Evolutionary conservation across 2,329 filamentous ascomycete genomes (phyloP), one percentile per base, ranked within the genome.

Genomic region (Clonostachys rosea): DNA sequence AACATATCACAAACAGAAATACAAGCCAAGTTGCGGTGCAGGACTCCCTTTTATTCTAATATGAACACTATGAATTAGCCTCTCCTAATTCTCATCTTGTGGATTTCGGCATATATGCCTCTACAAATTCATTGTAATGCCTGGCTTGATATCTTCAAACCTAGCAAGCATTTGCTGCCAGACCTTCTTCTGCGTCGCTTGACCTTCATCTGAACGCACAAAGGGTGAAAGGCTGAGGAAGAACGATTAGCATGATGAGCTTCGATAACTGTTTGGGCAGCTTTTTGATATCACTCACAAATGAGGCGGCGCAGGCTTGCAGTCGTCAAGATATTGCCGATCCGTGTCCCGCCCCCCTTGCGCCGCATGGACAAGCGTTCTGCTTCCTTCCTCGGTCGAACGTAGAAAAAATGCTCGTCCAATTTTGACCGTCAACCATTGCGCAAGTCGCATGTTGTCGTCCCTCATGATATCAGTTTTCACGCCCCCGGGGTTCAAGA

Each of bases 401-500:
- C 74, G 63, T 3, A 66, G 74, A 35, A 73, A 45, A 17, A 69
- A 7, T 11, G 62, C 45, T 20, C 64, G 60, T 35, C 72, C 34
- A 6, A 54, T 47, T 42, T 37, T 49, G 10, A 57, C 43, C 2
- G 12, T 12, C 48, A 49, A 52, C 2, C 45, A 46, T 14, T 35
- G 46, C 0, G 44, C 24, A 30, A 30, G 9, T 10, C 24, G 24
- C 24, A 30, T 30, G 9, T 30, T 30, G 3, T 30, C 24, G 0
- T 77, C 68, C 2, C 76, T 64, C 6, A 52, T 54, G 2, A 82
- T 61, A 20, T 69, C 61, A 1, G 73, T 72, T 39, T 76, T 65
- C 55, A 78, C 81, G 33, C 75, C 62, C 2, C 78, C 78, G 0
- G 79, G 78, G 47, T 77, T 78, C 17, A 77, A 50, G 50, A 66